phyloP scores from a whole-genome alignment of 805 yeast species.

The Debaryomyces tyrocola region DNA sequence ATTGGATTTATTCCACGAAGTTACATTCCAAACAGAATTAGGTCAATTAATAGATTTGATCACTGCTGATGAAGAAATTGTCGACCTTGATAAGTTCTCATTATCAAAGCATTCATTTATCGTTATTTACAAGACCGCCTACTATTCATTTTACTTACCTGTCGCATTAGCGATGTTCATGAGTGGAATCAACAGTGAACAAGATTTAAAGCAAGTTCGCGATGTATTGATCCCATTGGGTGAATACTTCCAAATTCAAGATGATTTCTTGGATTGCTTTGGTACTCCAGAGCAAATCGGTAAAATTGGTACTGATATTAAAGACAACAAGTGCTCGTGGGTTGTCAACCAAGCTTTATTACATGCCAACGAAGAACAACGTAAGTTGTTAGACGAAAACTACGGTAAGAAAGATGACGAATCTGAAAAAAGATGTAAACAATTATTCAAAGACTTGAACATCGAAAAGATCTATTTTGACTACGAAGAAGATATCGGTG shows the following conservation, averaged over 20 bases:
- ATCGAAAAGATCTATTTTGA: conserved; percentile 69
- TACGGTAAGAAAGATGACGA: conserved; percentile 80
- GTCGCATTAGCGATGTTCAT: conserved; percentile 95
- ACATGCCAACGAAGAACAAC: conserved; percentile 76
- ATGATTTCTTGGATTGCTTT: conserved; percentile 93
- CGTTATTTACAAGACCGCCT: conserved; percentile 96
- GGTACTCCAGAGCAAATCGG: conserved; percentile 98
- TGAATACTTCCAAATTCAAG: conserved; percentile 98
- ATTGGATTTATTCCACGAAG: conserved; percentile 93
- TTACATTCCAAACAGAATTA: conserved; percentile 94
- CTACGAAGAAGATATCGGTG: conserved; percentile 80
- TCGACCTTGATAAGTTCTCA: conserved; percentile 84
- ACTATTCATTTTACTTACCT: conserved; percentile 94
- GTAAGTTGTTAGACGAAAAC: conserved; percentile 77
- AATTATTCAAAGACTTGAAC: conserved; percentile 70
- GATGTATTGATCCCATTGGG: conserved; percentile 92
- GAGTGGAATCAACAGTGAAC: conserved; percentile 71
- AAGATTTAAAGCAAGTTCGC: conserved; percentile 82
- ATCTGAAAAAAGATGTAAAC: conserved; percentile 69
- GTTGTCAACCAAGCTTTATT: conserved; percentile 89
- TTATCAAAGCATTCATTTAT: conserved; percentile 90
- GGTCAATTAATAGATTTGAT: conserved; percentile 95
- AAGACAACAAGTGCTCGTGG: conserved; percentile 99
- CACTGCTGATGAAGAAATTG: conserved; percentile 95
- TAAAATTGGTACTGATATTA: conserved; percentile 97